Evolutionary conservation across 306 rosid species (phyloP), one percentile per base, ranked within the genome.

Genomic region (Arachis hypogaea): DNA sequence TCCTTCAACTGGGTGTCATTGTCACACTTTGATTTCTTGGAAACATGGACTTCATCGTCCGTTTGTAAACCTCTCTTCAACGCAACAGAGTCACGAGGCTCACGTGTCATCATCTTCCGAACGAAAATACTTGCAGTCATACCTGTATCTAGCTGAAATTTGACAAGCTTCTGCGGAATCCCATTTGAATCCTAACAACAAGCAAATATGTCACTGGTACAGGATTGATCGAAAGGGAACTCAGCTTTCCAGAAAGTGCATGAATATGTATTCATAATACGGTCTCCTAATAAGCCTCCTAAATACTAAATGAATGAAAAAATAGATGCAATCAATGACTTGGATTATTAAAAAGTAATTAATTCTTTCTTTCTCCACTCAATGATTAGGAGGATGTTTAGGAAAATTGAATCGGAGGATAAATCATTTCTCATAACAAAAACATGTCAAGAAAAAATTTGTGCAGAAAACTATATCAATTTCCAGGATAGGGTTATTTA

Each of bases 131-230:
- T 61, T 18, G 68, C 75, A 57, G 7, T 54, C 29, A 2, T 33
- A 12, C 89, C 94, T 0, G 82, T 64, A 69, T 71, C 75, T 52
- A 57, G 77, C 45, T 49, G 72, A 75, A 80, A 81, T 58, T 57
- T 62, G 51, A 82, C 47, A 12, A 62, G 77, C 64, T 92, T 92
- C 78, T 92, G 98, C 3, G 86, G 91, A 58, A 63, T 80, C 42
- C 98, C 92, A 74, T 1, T 36, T 7, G 88, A 63, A 79, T 92
- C 98, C 98, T 92, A 73, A 33, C 29, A 81, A 14, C 38, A 56
- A 64, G 73, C 42, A 75, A 75, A 80, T 62, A 56, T n/a, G 63
- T 11, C 28, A 60, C 2, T 42, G 16, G 49, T 16, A 61, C n/a
- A 18, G 72, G 57, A 61, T 61, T 33, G 54, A 60, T 50, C 44